These are phyloP conservation scores for Gentiana dahurica DNA, from an alignment of 257 asterid genomes.

Conservation along the genomic window DNA sequence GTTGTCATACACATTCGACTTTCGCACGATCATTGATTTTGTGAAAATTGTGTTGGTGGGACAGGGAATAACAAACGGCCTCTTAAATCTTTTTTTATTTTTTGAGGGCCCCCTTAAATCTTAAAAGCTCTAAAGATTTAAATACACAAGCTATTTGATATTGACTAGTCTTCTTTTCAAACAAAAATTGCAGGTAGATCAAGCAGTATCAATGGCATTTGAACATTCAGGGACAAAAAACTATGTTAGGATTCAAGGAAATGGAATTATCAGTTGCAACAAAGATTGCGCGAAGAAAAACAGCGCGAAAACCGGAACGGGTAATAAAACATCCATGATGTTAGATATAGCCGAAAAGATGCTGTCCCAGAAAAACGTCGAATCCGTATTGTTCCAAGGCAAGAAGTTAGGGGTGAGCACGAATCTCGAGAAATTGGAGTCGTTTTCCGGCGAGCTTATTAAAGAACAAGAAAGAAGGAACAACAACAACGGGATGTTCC, in stretches of 20 bases:
- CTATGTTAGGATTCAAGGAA: conserved; percentile 63
- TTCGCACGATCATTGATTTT: too few species aligned
- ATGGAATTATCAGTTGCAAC: conserved; percentile 13
- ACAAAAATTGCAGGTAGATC: conserved; percentile 50
- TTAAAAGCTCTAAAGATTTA: too few species aligned
- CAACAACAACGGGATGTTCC: conserved; percentile 15
- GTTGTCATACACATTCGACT: background rate
- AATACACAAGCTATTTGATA: background rate
- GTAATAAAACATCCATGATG: conserved; percentile 1
- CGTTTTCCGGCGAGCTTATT: conserved; percentile 38
- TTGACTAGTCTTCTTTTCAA: background rate
- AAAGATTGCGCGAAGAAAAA: background rate
- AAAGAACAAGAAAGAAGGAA: conserved; percentile 55
- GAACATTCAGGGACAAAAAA: conserved; percentile 35
- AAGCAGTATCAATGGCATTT: conserved; percentile 85
- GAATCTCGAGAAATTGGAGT: conserved; percentile 51
- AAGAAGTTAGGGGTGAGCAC: conserved; percentile 42
- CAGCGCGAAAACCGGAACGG: background rate
- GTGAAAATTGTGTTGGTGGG: too few species aligned
- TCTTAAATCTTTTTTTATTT: background rate
- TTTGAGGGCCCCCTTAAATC: background rate
- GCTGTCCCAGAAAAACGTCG: conserved; percentile 52
- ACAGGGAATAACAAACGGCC: background rate
- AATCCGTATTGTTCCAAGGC: conserved; percentile 55
- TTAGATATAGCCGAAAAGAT: conserved; percentile 33